phyloP scores from a whole-genome alignment of 495 filamentous ascomycete species.

The Daldinia loculata region DNA sequence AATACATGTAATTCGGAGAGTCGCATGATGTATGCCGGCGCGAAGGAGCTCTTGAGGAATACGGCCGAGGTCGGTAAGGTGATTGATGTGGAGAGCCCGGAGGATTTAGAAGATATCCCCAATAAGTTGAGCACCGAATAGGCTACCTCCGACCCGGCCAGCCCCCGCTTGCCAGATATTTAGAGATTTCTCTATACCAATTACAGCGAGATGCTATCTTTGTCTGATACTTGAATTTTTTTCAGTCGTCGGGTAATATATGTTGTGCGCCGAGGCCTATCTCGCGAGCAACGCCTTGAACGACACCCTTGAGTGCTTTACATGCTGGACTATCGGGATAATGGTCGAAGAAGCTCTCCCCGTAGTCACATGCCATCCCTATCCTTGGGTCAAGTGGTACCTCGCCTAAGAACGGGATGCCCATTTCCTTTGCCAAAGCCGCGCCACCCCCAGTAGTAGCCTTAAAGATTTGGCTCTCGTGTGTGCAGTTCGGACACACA shows the following conservation, averaged over 20 bases:
- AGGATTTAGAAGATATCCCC: conserved; percentile 80
- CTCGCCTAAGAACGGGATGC: conserved; percentile 84
- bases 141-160: background rate
- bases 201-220: conserved; percentile 26
- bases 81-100: conserved; percentile 77
- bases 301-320: conserved; percentile 76
- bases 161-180: background rate
- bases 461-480: conserved; percentile 84
- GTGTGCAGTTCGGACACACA: conserved; percentile 88
- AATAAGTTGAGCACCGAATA: conserved; percentile 65
- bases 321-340: conserved; percentile 93
- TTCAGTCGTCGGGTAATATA: conserved; percentile 50
- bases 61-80: conserved; percentile 84
- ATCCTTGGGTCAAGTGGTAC: conserved; percentile 96
- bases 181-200: conserved; percentile 3
- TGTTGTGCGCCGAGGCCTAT: conserved; percentile 62
- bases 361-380: conserved; percentile 95
- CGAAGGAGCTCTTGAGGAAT: conserved; percentile 93
- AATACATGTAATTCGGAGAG: conserved; percentile 83
- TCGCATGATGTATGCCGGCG: conserved; percentile 94
- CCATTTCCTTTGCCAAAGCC: conserved; percentile 81
- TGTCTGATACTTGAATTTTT: conserved; percentile 21
- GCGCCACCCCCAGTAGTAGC: conserved; percentile 90
- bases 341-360: conserved; percentile 94
- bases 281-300: conserved; percentile 70